A percentile compares a stretch with the other conserved stretches of the same genome.
Evolutionary conservation across 768 basidiomycete genomes (phyloP).

Genomic region (Phanerodontia chrysosporium): DNA sequence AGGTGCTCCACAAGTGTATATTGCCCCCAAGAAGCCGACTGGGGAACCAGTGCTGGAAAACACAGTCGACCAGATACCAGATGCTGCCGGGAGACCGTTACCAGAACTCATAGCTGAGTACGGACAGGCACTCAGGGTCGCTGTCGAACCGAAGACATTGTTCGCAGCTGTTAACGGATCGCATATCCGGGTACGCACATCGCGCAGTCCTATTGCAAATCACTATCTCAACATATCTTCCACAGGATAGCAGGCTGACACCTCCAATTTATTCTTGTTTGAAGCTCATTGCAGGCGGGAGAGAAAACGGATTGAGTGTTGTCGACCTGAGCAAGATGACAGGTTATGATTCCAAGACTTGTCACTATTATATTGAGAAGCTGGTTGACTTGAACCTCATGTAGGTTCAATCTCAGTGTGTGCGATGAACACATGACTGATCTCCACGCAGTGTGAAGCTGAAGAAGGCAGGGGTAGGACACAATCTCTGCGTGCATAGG

Average conservation of each 20-base stretch:
- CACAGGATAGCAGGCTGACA: slow-evolving; percentile 80
- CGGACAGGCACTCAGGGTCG: slow-evolving; percentile 65
- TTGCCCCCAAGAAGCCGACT: slow-evolving; percentile 82
- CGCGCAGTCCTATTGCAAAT: not conserved
- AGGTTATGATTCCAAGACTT: slow-evolving; percentile 85
- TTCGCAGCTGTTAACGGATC: slow-evolving; percentile 82
- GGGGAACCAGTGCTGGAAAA: slow-evolving; percentile 32
- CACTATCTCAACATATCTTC: not conserved
- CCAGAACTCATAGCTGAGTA: slow-evolving; percentile 53
- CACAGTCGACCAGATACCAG: slow-evolving; percentile 42
- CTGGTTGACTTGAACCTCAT: slow-evolving; percentile 70
- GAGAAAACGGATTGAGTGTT: slow-evolving; percentile 74
- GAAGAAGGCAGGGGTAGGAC: slow-evolving; percentile 71
- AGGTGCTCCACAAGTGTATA: slow-evolving; percentile 61
- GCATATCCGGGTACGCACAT: slow-evolving; percentile 64
- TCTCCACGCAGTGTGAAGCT: slow-evolving; percentile 56
- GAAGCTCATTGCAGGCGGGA: slow-evolving; percentile 78
- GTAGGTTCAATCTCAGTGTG: slow-evolving; percentile 39
- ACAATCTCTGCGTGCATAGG: slow-evolving; percentile 76
- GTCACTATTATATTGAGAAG: slow-evolving; percentile 80
- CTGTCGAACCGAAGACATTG: slow-evolving; percentile 68
- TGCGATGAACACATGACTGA: not conserved
- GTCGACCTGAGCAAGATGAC: slow-evolving; percentile 74
- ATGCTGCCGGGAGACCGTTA: slow-evolving; percentile 52
- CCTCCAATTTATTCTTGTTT: slow-evolving; percentile 83